Evolutionary conservation across 2,329 filamentous ascomycete species (phyloP).

Genomic region (Fusarium dimerum): DNA sequence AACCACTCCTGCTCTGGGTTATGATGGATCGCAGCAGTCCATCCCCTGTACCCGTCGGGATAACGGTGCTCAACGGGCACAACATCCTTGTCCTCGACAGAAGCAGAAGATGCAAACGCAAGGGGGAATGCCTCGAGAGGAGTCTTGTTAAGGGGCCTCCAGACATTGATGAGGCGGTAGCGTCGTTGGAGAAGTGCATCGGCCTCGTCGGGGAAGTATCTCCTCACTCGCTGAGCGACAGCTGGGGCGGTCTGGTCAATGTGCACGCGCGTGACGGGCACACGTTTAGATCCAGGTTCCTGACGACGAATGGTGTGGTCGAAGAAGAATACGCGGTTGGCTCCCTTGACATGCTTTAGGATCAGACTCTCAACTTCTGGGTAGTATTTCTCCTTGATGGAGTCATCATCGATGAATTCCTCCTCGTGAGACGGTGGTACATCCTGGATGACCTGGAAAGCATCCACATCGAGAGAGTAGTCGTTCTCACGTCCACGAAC

Average conservation of each 20-base stretch:
- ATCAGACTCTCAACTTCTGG: conserved; percentile 78
- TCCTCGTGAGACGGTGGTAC: conserved; percentile 51
- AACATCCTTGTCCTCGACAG: conserved; percentile 63
- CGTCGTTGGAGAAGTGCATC: conserved; percentile 65
- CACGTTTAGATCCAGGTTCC: conserved; percentile 57
- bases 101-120: conserved; percentile 66
- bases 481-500: conserved; percentile 68
- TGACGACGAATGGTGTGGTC: conserved; percentile 85
- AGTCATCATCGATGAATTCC: conserved; percentile 68
- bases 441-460: conserved; percentile 67
- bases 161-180: conserved; percentile 86
- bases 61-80: conserved; percentile 76
- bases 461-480: conserved; percentile 71
- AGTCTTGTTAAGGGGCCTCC: conserved; percentile 64
- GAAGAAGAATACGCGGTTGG: conserved; percentile 71
- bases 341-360: conserved; percentile 65
- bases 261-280: conserved; percentile 73
- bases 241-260: conserved; percentile 78
- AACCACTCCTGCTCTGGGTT: conserved; percentile 69
- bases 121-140: conserved; percentile 69
- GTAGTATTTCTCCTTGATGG: conserved; percentile 76
- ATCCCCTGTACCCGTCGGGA: conserved; percentile 61
- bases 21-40: conserved; percentile 70
- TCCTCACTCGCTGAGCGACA: conserved; percentile 65
- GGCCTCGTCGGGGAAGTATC: conserved; percentile 69